Conservation (phyloP, 371 early-diverging fungal genomes). For the Sanchytrium tribonematis region DNA sequence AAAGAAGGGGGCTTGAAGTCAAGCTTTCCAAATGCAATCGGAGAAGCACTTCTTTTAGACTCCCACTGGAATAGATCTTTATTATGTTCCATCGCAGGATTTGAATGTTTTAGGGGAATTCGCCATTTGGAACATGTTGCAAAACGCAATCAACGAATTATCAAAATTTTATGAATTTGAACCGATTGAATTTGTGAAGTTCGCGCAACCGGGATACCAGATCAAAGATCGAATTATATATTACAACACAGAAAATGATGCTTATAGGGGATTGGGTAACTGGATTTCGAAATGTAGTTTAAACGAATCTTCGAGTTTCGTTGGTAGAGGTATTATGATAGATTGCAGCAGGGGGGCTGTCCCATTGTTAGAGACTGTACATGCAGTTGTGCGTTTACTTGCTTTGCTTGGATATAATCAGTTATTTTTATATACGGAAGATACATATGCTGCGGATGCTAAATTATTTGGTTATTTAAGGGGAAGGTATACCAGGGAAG, state of each 20-base stretch:
- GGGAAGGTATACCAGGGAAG: constrained; percentile 34
- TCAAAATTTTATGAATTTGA: no score
- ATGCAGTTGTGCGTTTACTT: constrained; percentile 30
- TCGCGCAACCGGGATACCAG: no score
- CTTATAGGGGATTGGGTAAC: no score
- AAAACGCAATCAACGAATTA: no score
- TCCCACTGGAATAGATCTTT: not conserved
- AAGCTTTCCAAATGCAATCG: not conserved
- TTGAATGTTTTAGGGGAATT: no score
- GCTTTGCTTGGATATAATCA: constrained; percentile 54
- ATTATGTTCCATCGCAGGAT: no score
- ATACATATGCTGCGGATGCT: constrained; percentile 32
- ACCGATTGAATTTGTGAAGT: no score
- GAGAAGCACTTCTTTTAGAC: not conserved
- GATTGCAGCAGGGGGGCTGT: constrained; percentile 61
- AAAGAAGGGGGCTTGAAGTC: not conserved
- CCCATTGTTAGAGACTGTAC: constrained; percentile 24
- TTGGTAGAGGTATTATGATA: constrained; percentile 52
- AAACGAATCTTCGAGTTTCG: no score
- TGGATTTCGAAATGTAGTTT: no score
- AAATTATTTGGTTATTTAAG: constrained; percentile 52
- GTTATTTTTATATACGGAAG: constrained; percentile 63
- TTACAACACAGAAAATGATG: no score
- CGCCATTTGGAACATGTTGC: no score
- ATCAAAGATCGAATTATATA: no score